Evolutionary conservation across 2,329 filamentous ascomycete genomes (phyloP).

Genomic region (Volutella citrinella): DNA sequence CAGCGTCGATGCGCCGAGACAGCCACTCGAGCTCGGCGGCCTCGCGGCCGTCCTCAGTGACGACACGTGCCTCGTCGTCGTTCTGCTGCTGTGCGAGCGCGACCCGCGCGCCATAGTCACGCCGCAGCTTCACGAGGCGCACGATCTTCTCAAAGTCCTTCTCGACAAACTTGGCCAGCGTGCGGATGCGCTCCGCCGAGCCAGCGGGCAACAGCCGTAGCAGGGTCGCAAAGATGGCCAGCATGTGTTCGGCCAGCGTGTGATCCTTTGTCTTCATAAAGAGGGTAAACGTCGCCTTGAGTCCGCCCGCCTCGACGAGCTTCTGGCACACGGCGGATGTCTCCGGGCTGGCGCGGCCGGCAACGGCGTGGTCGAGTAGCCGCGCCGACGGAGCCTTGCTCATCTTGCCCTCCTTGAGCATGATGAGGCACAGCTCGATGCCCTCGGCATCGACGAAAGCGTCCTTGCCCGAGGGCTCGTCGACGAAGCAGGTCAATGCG

Average conservation of each 20-base stretch:
- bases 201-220: constrained; percentile 76
- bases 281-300: constrained; percentile 80
- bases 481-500: constrained; percentile 73
- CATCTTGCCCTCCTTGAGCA: constrained; percentile 85
- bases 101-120: constrained; percentile 64
- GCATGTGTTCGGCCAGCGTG: constrained; percentile 70
- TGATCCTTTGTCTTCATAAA: constrained; percentile 82
- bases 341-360: constrained; percentile 36
- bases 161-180: constrained; percentile 92
- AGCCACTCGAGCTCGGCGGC: constrained; percentile 70
- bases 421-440: constrained; percentile 85
- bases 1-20: constrained; percentile 74
- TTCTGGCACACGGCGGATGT: constrained; percentile 62
- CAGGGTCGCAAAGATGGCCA: constrained; percentile 81
- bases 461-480: constrained; percentile 70
- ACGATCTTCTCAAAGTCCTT: constrained; percentile 85
- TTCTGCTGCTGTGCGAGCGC: constrained; percentile 55
- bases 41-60: constrained; percentile 28
- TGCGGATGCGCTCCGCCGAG: constrained; percentile 74
- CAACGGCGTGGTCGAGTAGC: constrained; percentile 78
- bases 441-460: constrained; percentile 90
- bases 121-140: constrained; percentile 68
- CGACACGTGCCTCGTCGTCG: constrained; percentile 12
- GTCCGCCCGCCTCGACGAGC: constrained; percentile 76
- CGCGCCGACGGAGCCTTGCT: constrained; percentile 76